phyloP scores from a whole-genome alignment of 768 basidiomycete genomes.

The Trametes punicea region DNA sequence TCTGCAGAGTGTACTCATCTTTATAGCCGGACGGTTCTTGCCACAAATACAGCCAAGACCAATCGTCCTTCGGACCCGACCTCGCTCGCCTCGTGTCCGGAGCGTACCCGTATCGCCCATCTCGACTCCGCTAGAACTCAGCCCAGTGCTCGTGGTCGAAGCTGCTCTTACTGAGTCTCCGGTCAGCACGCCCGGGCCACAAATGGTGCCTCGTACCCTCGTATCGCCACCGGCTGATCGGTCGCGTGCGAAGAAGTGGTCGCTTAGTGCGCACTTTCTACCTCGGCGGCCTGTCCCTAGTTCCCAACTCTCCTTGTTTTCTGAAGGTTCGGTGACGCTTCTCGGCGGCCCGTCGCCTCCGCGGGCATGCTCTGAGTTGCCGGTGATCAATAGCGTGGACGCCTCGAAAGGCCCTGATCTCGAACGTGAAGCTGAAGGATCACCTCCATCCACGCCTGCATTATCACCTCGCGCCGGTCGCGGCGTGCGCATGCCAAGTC shows the following conservation, averaged over 20 bases:
- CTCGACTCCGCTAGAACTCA: not conserved
- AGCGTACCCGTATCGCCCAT: not conserved
- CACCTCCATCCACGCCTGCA: not conserved
- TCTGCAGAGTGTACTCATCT: conserved; percentile 17
- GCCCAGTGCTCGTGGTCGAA: not conserved
- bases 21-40: conserved; percentile 3
- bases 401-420: not conserved
- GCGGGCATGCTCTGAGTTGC: conserved; percentile 1
- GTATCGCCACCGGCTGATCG: not conserved
- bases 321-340: conserved; percentile 2
- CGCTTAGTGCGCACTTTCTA: not conserved
- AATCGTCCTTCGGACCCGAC: not conserved
- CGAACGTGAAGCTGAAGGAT: not conserved
- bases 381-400: not conserved
- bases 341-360: not conserved
- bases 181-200: not conserved
- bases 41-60: conserved; percentile 2
- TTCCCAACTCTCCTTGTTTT: conserved; percentile 2
- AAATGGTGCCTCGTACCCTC: not conserved
- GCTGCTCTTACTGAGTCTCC: not conserved
- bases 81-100: not conserved
- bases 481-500: conserved; percentile 2
- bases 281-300: not conserved
- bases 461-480: not conserved
- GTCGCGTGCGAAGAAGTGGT: conserved; percentile 6